phyloP scores from a whole-genome alignment of 2,329 filamentous ascomycete species.

The Fusarium sp. region DNA sequence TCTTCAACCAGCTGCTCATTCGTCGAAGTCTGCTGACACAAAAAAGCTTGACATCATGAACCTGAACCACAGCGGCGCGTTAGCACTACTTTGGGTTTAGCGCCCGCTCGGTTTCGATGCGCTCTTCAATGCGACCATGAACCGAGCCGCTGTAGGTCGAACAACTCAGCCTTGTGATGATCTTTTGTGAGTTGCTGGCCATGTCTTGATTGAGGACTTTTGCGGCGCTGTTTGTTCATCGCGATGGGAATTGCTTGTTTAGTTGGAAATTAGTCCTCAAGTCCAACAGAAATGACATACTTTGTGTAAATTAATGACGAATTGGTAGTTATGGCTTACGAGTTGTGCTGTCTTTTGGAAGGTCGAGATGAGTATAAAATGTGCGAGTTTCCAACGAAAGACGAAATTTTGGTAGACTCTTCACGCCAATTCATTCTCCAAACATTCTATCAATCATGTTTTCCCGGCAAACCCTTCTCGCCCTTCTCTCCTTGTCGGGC shows the following conservation, averaged over 20 bases:
- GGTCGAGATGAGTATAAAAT: neutral
- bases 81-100: constrained; percentile 20
- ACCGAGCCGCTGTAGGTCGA: neutral
- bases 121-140: neutral
- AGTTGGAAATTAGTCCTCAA: neutral
- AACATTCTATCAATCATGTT: neutral
- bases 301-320: neutral
- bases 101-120: neutral
- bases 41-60: constrained; percentile 5
- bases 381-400: neutral
- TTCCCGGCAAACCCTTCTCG: neutral
- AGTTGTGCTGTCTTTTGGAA: neutral
- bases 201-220: neutral
- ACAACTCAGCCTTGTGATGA: neutral
- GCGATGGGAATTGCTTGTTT: neutral
- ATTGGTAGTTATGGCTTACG: neutral
- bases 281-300: neutral
- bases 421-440: no score
- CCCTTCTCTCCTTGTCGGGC: neutral
- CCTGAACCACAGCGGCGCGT: constrained; percentile 15
- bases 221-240: neutral
- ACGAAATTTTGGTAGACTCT: neutral
- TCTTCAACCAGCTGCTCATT: neutral
- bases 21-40: neutral
- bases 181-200: neutral